A percentile compares a stretch with the other conserved stretches of the same genome.
phyloP scores from a whole-genome alignment of 805 yeast genomes.

The Kluyveromyces wickerhamii region DNA sequence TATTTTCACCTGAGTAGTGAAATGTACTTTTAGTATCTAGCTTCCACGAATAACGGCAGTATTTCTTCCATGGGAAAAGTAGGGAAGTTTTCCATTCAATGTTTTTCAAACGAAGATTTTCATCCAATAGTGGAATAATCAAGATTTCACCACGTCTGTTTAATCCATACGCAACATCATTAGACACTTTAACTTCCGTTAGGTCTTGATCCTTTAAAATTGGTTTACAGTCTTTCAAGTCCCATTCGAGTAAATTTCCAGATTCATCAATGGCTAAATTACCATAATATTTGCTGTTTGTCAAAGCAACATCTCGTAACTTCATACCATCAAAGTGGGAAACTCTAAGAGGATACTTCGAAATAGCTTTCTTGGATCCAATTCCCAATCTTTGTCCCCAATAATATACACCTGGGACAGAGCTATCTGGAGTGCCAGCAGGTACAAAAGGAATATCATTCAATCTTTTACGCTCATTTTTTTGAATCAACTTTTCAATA shows the following conservation, averaged over 20 bases:
- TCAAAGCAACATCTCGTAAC: slow-evolving; percentile 49
- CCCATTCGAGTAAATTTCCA: slow-evolving; percentile 75
- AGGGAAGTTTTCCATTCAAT: slow-evolving; percentile 13
- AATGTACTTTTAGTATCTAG: slow-evolving; percentile 16
- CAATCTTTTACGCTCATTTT: slow-evolving; percentile 11
- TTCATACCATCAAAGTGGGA: slow-evolving; percentile 54
- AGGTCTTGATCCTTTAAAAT: slow-evolving; percentile 43
- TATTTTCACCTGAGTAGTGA: slow-evolving; percentile 39
- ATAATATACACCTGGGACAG: slow-evolving; percentile 50
- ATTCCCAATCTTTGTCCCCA: slow-evolving; percentile 42
- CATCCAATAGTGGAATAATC: slow-evolving; percentile 26
- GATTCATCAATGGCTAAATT: slow-evolving; percentile 54
- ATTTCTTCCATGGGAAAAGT: slow-evolving; percentile 21
- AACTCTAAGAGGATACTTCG: slow-evolving; percentile 50
- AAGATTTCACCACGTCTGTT: slow-evolving; percentile 31
- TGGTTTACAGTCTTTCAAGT: slow-evolving; percentile 22
- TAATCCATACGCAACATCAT: slow-evolving; percentile 44
- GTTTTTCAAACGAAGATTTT: slow-evolving; percentile 1
- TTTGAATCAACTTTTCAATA: slow-evolving; percentile 15
- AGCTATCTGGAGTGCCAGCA: slow-evolving; percentile 29
- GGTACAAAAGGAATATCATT: slow-evolving; percentile 27
- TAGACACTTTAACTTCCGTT: slow-evolving; percentile 40
- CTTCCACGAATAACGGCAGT: slow-evolving; percentile 16
- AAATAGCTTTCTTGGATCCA: slow-evolving; percentile 28
- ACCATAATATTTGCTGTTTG: slow-evolving; percentile 12